Base-by-base conservation (phyloP, 371 early-diverging fungal genomes). In the Mucor lusitanicus region DNA sequence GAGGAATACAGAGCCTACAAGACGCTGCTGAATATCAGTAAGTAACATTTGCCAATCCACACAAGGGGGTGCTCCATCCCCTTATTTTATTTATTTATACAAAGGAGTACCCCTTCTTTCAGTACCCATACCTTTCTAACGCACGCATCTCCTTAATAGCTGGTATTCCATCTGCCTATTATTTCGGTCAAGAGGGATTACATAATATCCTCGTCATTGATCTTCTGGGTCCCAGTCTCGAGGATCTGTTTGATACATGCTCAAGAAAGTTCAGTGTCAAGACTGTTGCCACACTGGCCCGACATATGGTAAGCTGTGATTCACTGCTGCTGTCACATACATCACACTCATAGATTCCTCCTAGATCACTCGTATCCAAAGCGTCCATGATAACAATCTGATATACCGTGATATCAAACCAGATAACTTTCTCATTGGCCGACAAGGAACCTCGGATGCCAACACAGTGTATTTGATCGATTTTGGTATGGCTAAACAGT, bases 331-430 rank as follows among this genome's bases (percentile, higher is more conserved):
- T 46, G 46, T 21, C 23, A 21, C 19, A 46, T 21, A 8, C n/a
- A 46, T 21, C 21, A 21, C 5, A 46, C 21, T 46, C 46, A 46
- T 19, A 46, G 8, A 21, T 44, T 23, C 4, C 25, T n/a, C n/a
- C 30, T 63, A 93, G 93, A 85, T 99, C 56, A 86, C 86, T 23
- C 89, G 95, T 61, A 89, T 99, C 23, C 97, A 99, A 84, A 85
- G 88, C 6, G 88, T 99, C 55, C 99, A 99, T 76, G 95, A 96
- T 68, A 91, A 91, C 75, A 92, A 96, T 73, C 83, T 97, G 57
- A 93, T 99, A 55, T 99, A 99, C 78, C 90, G 99, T 66, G 99
- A 99, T 81, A 97, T 99, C 72, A 99, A 99, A 76, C 99, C 99
- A 27, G 99, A 99, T 79, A 99, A 99, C 86, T 99, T 99, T 76